Percentiles rank a stretch among this genome's conserved stretches.
Evolutionary conservation across 768 basidiomycete species (phyloP).

Genomic region (Hericium erinaceus): DNA sequence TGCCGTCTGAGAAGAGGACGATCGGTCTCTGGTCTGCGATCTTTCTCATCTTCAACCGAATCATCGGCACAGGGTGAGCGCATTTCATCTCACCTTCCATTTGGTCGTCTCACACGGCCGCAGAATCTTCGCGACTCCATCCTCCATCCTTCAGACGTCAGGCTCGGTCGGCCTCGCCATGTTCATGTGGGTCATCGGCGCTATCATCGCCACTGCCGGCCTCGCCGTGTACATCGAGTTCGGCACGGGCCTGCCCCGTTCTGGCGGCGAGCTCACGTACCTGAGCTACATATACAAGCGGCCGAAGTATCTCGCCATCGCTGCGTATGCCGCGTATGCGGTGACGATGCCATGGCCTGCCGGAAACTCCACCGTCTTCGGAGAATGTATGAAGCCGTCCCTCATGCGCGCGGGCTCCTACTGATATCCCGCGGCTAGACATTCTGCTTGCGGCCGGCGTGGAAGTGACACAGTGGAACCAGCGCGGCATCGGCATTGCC

Average conservation of each 20-base stretch:
- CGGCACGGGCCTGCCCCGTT: constrained; percentile 66
- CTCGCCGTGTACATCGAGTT: constrained; percentile 69
- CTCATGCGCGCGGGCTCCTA: not conserved
- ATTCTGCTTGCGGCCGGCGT: constrained; percentile 25
- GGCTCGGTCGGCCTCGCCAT: constrained; percentile 65
- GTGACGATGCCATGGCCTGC: constrained; percentile 52
- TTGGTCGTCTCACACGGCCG: not conserved
- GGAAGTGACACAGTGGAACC: constrained; percentile 31
- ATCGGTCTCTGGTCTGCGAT: constrained; percentile 25
- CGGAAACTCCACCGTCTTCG: constrained; percentile 56
- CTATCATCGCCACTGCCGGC: constrained; percentile 53
- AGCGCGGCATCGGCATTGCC: constrained; percentile 35
- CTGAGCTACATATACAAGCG: constrained; percentile 59
- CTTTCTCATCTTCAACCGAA: constrained; percentile 65
- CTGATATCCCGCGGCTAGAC: constrained; percentile 31
- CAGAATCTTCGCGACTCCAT: constrained; percentile 66
- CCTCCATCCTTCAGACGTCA: constrained; percentile 50
- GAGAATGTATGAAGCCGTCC: constrained; percentile 46
- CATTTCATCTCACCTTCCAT: not conserved
- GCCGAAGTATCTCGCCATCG: constrained; percentile 54
- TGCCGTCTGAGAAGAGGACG: constrained; percentile 19
- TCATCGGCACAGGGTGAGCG: constrained; percentile 63
- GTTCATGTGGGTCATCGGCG: constrained; percentile 63
- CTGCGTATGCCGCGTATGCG: constrained; percentile 47
- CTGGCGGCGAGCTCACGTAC: constrained; percentile 72